Conservation (phyloP, 495 filamentous ascomycete genomes). For the Viridothelium virens region DNA sequence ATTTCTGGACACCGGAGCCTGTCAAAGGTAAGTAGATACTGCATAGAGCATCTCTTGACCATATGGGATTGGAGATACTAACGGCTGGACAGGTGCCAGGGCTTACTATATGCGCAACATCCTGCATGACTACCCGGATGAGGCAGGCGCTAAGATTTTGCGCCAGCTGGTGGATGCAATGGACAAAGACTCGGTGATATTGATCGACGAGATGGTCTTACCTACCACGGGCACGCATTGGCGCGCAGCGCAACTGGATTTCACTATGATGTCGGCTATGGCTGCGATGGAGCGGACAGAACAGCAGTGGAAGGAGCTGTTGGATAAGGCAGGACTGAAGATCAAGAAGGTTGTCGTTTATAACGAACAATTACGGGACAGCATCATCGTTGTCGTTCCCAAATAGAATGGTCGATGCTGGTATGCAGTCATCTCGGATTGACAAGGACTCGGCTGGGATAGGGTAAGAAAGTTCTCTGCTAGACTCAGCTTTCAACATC, state of each 20-base stretch:
- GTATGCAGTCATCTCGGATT: no score
- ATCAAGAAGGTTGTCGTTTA: constrained; percentile 1
- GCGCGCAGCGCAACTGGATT: not conserved
- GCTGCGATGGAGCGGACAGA: constrained; percentile 13
- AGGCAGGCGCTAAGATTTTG: constrained; percentile 15
- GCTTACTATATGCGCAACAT: constrained; percentile 18
- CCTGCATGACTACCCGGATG: constrained; percentile 23
- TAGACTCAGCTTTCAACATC: no score
- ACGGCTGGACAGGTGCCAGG: constrained; percentile 14
- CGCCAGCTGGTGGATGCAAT: constrained; percentile 16
- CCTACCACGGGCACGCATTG: not conserved
- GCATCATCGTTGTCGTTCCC: not conserved
- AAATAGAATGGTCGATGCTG: no score
- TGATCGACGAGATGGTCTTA: constrained; percentile 21
- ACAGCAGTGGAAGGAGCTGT: constrained; percentile 11
- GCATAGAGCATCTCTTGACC: not conserved
- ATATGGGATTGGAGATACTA: not conserved
- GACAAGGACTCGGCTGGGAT: no score
- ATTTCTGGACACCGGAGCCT: constrained; percentile 19
- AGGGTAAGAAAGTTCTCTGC: no score
- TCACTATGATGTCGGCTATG: constrained; percentile 13
- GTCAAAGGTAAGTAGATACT: constrained; percentile 9
- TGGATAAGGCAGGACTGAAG: not conserved
- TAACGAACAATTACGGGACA: constrained; percentile 10
- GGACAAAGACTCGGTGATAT: constrained; percentile 10